These are phyloP conservation scores for Monosporascus sp. DNA, from an alignment of 2,329 filamentous ascomycete genomes.

Conservation along the genomic window DNA sequence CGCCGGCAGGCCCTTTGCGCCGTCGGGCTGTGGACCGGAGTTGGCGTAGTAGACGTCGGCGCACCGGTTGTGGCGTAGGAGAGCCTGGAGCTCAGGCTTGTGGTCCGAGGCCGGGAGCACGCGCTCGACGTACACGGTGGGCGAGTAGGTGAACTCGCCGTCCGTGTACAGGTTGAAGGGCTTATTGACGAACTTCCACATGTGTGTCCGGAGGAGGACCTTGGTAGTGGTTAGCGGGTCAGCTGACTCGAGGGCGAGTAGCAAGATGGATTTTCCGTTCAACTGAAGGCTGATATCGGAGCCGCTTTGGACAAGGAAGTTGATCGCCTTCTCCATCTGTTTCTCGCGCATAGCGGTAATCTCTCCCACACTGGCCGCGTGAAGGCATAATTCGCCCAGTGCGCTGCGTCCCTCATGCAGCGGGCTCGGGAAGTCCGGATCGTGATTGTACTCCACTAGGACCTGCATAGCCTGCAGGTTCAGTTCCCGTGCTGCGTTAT, in stretches of 20 bases:
- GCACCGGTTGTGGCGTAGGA: constrained; percentile 48
- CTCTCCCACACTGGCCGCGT: constrained; percentile 42
- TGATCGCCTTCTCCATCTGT: constrained; percentile 52
- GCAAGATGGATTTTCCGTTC: constrained; percentile 53
- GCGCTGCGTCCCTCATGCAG: constrained; percentile 59
- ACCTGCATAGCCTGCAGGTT: constrained; percentile 52
- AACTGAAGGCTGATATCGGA: constrained; percentile 52
- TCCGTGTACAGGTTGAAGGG: constrained; percentile 50
- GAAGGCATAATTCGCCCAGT: constrained; percentile 58
- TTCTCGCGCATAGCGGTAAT: constrained; percentile 45
- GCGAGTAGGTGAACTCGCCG: constrained; percentile 54
- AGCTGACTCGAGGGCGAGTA: constrained; percentile 54
- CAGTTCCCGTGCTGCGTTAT: constrained; percentile 57
- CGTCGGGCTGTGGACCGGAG: constrained; percentile 47
- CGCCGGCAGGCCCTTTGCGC: constrained; percentile 46
- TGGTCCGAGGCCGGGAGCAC: constrained; percentile 36
- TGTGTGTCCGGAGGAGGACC: constrained; percentile 55
- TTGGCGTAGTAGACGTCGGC: constrained; percentile 51
- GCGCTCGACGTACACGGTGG: constrained; percentile 56
- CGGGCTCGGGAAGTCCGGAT: constrained; percentile 59
- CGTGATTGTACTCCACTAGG: constrained; percentile 54
- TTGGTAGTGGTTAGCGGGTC: constrained; percentile 52
- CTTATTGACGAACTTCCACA: constrained; percentile 62
- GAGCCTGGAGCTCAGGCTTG: constrained; percentile 37
- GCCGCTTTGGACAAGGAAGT: constrained; percentile 49